Conservation (phyloP, 1,139 yeast genomes). For the Taphrina flavorubra region DNA sequence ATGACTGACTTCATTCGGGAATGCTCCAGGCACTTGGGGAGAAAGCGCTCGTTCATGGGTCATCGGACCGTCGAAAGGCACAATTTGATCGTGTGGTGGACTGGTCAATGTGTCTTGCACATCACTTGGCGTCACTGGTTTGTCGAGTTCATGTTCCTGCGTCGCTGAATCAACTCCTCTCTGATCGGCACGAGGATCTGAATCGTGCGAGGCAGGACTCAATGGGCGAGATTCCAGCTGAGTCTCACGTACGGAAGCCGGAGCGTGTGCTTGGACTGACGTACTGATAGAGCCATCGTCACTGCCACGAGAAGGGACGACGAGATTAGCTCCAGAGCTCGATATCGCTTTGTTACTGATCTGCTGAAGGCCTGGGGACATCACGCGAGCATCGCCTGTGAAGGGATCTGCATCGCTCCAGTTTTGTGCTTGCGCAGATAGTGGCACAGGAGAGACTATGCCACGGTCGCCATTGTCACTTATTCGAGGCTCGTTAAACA, state of each 20-base stretch:
- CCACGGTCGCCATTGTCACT: background rate
- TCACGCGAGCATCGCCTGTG: slow-evolving; percentile 28
- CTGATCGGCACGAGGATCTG: background rate
- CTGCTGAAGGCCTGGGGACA: slow-evolving; percentile 9
- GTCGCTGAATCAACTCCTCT: background rate
- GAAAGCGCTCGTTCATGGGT: background rate
- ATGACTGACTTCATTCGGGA: slow-evolving; percentile 1
- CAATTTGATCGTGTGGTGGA: slow-evolving; percentile 31
- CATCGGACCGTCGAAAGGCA: background rate
- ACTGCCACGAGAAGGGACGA: slow-evolving; percentile 14
- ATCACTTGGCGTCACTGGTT: slow-evolving; percentile 1
- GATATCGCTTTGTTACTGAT: background rate
- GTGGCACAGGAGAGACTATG: slow-evolving; percentile 24
- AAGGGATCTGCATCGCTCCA: slow-evolving; percentile 39
- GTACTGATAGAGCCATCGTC: slow-evolving; percentile 35
- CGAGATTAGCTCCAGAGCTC: background rate
- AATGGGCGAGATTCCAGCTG: slow-evolving; percentile 13
- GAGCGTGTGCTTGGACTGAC: slow-evolving; percentile 33
- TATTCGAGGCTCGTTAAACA: background rate
- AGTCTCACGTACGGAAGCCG: slow-evolving; percentile 23
- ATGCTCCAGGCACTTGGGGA: slow-evolving; percentile 18
- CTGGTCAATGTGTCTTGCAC: slow-evolving; percentile 26
- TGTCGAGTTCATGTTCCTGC: slow-evolving; percentile 13
- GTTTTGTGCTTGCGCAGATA: slow-evolving; percentile 27
- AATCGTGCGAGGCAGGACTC: slow-evolving; percentile 6